Evolutionary conservation across 2,329 filamentous ascomycete species (phyloP), one percentile per base, ranked within the genome.

Genomic region (Helotiales sp.): DNA sequence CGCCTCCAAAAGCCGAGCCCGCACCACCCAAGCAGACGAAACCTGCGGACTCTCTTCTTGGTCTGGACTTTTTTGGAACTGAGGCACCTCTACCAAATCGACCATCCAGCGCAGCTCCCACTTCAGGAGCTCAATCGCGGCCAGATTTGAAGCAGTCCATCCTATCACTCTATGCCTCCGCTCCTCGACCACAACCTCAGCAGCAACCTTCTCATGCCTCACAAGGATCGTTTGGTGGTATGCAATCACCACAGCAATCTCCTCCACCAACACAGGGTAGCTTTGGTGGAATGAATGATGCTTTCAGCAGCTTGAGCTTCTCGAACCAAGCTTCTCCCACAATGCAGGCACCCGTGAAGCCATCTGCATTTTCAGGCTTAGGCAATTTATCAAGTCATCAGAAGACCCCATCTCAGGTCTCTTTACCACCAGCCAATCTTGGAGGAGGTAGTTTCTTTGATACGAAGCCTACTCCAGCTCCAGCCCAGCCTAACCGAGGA

Each of bases 131-230:
- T 13, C 89, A 92, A 73, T 96, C 93, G 54, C 86, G 96, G 69
- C 94, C 95, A 2, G 96, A 99, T 77, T 83, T 99, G 68, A 99
- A 99, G 81, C 95, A 97, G 79, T 98, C 95, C 2, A 99, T 99
- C 68, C 82, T 99, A 58, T 99, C 96, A 7, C 86, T 99, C 17
- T 99, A 99, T 77, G 93, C 94, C 11, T 91, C 93, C 7, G 88
- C 88, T 5, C 91, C 93, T 1, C 91, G 93, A 76, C 89, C 92
- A n/a, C 91, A 92, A 73, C 83, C 87, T 28, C 82, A 80, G 64
- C 82, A 84, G 65, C 78, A 80, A 50, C 81, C 84, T 52, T 64
- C 81, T 32, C 89, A 91, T 77, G 82, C 83, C 40, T 84, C 86
- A 13, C 85, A 85, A 45, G 83, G 85, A 30, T 89, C 89, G 0